These are phyloP conservation scores for Debaryomycetaceae sp. DNA, from an alignment of 1,139 yeast genomes.

Conservation along the genomic window DNA sequence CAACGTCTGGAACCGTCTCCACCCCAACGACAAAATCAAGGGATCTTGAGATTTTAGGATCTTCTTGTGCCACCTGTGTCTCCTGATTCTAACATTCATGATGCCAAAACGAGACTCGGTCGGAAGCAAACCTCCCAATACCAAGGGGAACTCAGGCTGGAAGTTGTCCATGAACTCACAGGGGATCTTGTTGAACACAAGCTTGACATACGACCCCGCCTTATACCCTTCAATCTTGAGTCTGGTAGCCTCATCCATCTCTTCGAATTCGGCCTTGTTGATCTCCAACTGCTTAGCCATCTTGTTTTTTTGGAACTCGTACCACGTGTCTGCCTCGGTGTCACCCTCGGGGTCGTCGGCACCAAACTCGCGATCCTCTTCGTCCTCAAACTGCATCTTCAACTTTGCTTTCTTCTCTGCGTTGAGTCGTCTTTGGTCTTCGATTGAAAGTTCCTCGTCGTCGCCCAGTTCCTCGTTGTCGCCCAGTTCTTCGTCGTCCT, in stretches of 20 bases:
- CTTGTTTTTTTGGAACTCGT: conserved; percentile 92
- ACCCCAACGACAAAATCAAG: conserved; percentile 85
- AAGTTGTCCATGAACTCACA: conserved; percentile 88
- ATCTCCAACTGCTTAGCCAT: conserved; percentile 95
- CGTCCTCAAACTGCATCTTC: conserved; percentile 85
- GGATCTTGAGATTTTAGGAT: conserved; percentile 96
- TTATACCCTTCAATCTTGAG: conserved; percentile 83
- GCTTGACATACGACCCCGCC: conserved; percentile 91
- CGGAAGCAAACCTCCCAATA: conserved; percentile 85
- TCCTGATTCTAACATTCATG: conserved; percentile 87
- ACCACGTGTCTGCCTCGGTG: conserved; percentile 90
- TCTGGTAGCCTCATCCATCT: conserved; percentile 73
- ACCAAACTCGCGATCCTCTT: conserved; percentile 74
- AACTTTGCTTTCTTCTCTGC: conserved; percentile 88
- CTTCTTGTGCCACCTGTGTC: conserved; percentile 99
- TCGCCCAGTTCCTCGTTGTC: conserved; percentile 32
- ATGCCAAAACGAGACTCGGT: conserved; percentile 94
- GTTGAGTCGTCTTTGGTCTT: conserved; percentile 70
- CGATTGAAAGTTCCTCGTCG: conserved; percentile 48
- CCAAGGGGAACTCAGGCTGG: conserved; percentile 78
- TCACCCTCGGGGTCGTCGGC: conserved; percentile 73
- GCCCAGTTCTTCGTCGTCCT: conserved; percentile 29
- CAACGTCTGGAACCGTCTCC: conserved; percentile 97
- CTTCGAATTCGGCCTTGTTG: conserved; percentile 73
- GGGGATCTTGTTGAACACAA: conserved; percentile 80